Evolutionary conservation across 2,329 filamentous ascomycete species (phyloP), one percentile per base, ranked within the genome.

Genomic region (Aspergillus tamarii): DNA sequence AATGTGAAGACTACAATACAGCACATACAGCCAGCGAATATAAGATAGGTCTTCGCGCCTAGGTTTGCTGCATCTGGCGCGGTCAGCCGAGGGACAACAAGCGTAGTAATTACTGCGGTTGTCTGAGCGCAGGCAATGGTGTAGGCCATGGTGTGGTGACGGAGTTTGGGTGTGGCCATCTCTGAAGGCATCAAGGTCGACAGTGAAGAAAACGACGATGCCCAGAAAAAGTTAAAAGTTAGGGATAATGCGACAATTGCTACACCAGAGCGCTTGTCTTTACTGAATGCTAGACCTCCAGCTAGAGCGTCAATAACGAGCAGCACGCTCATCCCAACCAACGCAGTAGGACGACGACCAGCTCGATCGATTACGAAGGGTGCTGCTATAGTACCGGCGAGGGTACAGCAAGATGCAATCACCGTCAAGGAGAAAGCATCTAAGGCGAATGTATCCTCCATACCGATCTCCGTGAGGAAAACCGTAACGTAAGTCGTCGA

Each of bases 31-130:
- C 74, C 75, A 1, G 72, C 74, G 56, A 77, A 77, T 28, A 77
- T 64, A 14, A 77, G 69, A 67, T 75, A 76, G 0, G 74, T 72
- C 60, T 76, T 77, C 4, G 75, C 73, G 4, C 74, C 74, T 39
- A 77, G 69, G 28, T 70, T 69, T 14, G 73, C 74, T 9, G 74
- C 74, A 68, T 77, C 74, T 3, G 70, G 68, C 16, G 74, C 71
- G 5, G 74, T 77, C 54, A 79, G 54, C 66, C 72, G 76, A 2
- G 76, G 77, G 12, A 78, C 75, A 3, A 72, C 77, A 16, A 79
- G 72, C 4, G 77, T 79, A n/a, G 77, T 78, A 43, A 79, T 76
- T 16, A 79, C 75, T 2, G 77, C 76, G 7, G 76, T 79, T 14
- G 72, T 73, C 53, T 76, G 76, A 16, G 73, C 71, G 55, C 76